phyloP scores from a whole-genome alignment of 2,329 filamentous ascomycete genomes.

The Fusarium sp. region DNA sequence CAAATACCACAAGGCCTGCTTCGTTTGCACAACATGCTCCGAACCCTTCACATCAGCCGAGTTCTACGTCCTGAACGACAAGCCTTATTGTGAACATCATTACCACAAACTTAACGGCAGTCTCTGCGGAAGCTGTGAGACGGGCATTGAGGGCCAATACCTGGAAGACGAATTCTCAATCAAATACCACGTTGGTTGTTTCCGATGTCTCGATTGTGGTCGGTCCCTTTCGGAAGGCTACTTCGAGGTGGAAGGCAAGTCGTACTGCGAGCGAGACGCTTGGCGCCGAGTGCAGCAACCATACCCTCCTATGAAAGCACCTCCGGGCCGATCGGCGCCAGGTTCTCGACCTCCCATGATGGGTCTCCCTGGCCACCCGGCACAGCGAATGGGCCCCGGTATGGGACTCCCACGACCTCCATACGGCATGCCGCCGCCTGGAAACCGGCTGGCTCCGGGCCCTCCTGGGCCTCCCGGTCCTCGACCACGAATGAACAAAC shows the following conservation, averaged over 20 bases:
- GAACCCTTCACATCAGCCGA: constrained; percentile 86
- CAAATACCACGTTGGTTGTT: constrained; percentile 90
- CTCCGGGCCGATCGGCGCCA: constrained; percentile 24
- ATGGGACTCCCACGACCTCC: constrained; percentile 42
- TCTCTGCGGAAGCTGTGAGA: constrained; percentile 81
- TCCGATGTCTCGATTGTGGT: constrained; percentile 84
- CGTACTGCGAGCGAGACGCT: constrained; percentile 90
- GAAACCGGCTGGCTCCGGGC: constrained; percentile 48
- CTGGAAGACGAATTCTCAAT: constrained; percentile 80
- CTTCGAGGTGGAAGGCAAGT: constrained; percentile 83
- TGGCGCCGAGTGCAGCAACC: constrained; percentile 63
- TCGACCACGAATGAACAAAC: constrained; percentile 69
- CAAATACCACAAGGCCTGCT: constrained; percentile 94
- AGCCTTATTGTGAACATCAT: constrained; percentile 90
- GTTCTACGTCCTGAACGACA: constrained; percentile 90
- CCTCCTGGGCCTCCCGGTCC: constrained; percentile 48
- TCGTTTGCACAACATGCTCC: constrained; percentile 87
- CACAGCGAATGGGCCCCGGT: constrained; percentile 37
- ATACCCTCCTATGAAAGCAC: constrained; percentile 32
- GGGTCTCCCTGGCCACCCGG: constrained; percentile 45
- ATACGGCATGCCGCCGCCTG: constrained; percentile 43
- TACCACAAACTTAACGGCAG: constrained; percentile 94
- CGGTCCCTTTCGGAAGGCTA: constrained; percentile 83
- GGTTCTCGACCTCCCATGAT: constrained; percentile 43
- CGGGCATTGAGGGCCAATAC: constrained; percentile 93